Evolutionary conservation across 495 filamentous ascomycete species (phyloP).

Genomic region (Penicillium argentinense): DNA sequence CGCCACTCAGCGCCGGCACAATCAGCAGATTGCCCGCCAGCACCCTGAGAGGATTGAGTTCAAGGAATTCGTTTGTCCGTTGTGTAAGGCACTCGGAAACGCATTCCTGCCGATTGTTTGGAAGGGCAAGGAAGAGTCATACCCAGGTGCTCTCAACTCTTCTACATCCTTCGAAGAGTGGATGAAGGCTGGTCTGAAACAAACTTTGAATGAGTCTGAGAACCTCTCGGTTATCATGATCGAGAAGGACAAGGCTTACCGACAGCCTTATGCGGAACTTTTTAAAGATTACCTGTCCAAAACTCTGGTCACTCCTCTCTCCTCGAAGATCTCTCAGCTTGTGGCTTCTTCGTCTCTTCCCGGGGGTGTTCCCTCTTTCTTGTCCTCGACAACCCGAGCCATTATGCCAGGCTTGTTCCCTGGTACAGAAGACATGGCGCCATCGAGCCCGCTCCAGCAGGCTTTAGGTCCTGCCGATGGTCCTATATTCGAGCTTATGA

Average conservation of each 20-base stretch:
- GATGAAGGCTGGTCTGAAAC: constrained; percentile 32
- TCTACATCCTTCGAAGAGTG: constrained; percentile 61
- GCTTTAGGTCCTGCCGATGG: constrained; percentile 37
- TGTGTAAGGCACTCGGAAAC: constrained; percentile 97
- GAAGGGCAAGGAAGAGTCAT: constrained; percentile 84
- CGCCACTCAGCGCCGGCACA: constrained; percentile 78
- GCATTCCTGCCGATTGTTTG: constrained; percentile 94
- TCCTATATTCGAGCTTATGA: constrained; percentile 68
- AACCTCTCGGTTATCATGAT: constrained; percentile 39
- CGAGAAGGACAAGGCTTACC: constrained; percentile 38
- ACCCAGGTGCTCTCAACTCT: constrained; percentile 64
- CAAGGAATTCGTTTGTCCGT: constrained; percentile 94
- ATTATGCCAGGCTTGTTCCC: constrained; percentile 52
- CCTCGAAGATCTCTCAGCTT: constrained; percentile 55
- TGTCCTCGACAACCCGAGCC: constrained; percentile 30
- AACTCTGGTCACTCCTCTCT: constrained; percentile 59
- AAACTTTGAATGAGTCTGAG: constrained; percentile 31
- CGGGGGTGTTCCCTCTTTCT: constrained; percentile 25
- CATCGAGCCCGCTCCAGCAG: constrained; percentile 36
- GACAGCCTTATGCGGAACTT: constrained; percentile 50
- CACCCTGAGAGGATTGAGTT: constrained; percentile 76
- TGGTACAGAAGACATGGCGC: constrained; percentile 31
- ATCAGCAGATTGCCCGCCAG: constrained; percentile 86
- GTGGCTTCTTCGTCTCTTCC: constrained; percentile 28
- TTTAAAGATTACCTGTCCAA: constrained; percentile 65